A percentile compares a stretch with the other conserved stretches of the same genome.
phyloP scores from a whole-genome alignment of 768 basidiomycete species.

The Paxillus rubicundulus region DNA sequence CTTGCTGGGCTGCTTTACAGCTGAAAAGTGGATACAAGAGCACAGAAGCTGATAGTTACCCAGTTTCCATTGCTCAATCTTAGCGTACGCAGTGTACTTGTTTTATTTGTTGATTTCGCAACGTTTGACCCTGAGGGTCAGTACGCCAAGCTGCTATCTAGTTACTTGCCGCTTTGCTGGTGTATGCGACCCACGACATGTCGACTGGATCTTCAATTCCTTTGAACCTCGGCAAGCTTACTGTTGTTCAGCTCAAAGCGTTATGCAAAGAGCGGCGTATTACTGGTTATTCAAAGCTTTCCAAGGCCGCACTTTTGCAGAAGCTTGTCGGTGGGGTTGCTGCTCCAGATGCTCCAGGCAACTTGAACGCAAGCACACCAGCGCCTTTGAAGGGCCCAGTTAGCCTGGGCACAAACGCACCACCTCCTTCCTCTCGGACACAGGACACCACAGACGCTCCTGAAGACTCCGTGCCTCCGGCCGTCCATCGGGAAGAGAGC shows the following conservation, averaged over 20 bases:
- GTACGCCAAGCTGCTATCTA: no score
- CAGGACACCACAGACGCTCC: background rate
- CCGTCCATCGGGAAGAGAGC: no score
- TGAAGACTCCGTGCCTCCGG: background rate
- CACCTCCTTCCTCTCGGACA: background rate
- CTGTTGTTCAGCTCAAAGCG: conserved; percentile 61
- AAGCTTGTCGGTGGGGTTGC: conserved; percentile 37
- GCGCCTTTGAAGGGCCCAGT: background rate
- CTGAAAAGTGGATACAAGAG: conserved; percentile 15
- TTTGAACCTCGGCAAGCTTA: conserved; percentile 38
- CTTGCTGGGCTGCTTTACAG: conserved; percentile 17
- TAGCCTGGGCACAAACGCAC: background rate
- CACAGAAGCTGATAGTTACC: conserved; percentile 1
- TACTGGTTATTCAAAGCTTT: conserved; percentile 64
- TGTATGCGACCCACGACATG: background rate
- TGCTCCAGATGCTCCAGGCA: background rate
- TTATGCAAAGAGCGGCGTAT: conserved; percentile 65
- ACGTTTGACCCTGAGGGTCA: no score
- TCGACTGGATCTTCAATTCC: background rate
- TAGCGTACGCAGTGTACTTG: no score
- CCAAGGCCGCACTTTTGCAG: conserved; percentile 54
- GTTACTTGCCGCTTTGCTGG: no score
- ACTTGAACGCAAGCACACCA: background rate
- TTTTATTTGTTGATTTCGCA: no score
- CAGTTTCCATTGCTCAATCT: no score